phyloP scores from a whole-genome alignment of 2,329 filamentous ascomycete species.

The Ophiostoma fasciatum region DNA sequence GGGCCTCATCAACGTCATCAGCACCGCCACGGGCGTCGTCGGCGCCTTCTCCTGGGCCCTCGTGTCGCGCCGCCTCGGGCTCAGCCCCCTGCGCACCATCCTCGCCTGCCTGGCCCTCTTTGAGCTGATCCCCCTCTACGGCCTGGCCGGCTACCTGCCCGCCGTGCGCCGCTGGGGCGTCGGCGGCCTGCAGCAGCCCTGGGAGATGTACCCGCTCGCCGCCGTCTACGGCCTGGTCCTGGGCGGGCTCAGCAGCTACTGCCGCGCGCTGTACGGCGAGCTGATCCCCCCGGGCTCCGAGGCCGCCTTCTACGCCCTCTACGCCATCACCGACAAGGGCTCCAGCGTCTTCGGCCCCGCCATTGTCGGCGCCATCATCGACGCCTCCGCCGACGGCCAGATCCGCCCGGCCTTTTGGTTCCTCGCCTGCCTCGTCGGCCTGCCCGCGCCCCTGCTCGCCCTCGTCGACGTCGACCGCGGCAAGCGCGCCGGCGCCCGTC shows the following conservation, averaged over 20 bases:
- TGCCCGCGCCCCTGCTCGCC: conserved; percentile 74
- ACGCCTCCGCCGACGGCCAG: conserved; percentile 61
- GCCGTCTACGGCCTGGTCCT: conserved; percentile 87
- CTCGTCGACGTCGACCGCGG: conserved; percentile 74
- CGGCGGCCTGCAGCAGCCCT: conserved; percentile 77
- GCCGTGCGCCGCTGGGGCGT: conserved; percentile 60
- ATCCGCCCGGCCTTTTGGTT: conserved; percentile 89
- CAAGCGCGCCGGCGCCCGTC: conserved; percentile 48
- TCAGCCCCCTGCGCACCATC: conserved; percentile 76
- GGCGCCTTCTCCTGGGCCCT: conserved; percentile 85
- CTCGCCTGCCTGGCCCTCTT: conserved; percentile 83
- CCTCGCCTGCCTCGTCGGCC: conserved; percentile 64
- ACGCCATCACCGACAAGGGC: conserved; percentile 95
- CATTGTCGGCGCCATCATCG: conserved; percentile 86
- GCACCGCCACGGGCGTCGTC: conserved; percentile 66
- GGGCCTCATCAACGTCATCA: conserved; percentile 87
- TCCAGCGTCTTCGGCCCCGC: conserved; percentile 87
- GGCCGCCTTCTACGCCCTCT: conserved; percentile 90
- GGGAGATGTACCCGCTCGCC: conserved; percentile 92
- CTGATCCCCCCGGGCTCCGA: conserved; percentile 89
- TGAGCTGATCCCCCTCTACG: conserved; percentile 85
- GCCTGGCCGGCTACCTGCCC: conserved; percentile 74
- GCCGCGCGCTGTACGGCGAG: conserved; percentile 81
- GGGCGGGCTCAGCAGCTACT: conserved; percentile 85
- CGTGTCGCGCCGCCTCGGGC: conserved; percentile 52